A percentile compares a stretch with the other conserved stretches of the same genome.
phyloP scores from a whole-genome alignment of 306 rosid species.

The Parietaria judaica region DNA sequence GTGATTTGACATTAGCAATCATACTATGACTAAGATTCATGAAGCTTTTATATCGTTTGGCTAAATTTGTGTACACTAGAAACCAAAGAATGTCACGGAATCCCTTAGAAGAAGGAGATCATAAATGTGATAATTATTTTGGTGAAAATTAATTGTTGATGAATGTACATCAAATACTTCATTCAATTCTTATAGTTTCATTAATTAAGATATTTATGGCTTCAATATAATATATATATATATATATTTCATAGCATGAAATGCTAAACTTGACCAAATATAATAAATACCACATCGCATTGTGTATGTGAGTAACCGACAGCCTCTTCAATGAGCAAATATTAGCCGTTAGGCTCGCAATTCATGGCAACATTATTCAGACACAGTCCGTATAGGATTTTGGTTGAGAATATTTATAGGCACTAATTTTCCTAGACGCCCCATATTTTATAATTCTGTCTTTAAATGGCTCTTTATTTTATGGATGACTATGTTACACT shows the following conservation, averaged over 20 bases:
- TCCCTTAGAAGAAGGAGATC: too few species aligned
- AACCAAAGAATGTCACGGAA: too few species aligned
- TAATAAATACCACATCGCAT: background rate
- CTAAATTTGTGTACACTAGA: background rate
- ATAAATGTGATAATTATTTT: too few species aligned
- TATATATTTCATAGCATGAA: background rate
- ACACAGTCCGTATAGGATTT: slow-evolving; percentile 5
- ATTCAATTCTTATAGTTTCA: background rate
- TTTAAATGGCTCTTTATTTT: too few species aligned
- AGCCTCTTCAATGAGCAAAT: slow-evolving; percentile 6
- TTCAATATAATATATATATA: background rate
- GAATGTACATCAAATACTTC: background rate
- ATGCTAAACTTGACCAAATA: background rate
- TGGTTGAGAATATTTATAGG: slow-evolving; percentile 6
- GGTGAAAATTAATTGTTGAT: background rate
- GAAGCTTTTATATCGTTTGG: background rate
- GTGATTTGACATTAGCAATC: too few species aligned
- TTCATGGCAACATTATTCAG: slow-evolving; percentile 9
- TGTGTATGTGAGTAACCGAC: background rate
- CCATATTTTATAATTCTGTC: too few species aligned
- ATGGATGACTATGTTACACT: too few species aligned
- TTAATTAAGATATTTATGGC: too few species aligned
- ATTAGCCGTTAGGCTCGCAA: slow-evolving; percentile 6
- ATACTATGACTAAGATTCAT: too few species aligned
- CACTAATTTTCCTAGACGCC: background rate